Base-by-base conservation (phyloP, 352 stramenopile genomes). In the Pythium guiyangense region DNA sequence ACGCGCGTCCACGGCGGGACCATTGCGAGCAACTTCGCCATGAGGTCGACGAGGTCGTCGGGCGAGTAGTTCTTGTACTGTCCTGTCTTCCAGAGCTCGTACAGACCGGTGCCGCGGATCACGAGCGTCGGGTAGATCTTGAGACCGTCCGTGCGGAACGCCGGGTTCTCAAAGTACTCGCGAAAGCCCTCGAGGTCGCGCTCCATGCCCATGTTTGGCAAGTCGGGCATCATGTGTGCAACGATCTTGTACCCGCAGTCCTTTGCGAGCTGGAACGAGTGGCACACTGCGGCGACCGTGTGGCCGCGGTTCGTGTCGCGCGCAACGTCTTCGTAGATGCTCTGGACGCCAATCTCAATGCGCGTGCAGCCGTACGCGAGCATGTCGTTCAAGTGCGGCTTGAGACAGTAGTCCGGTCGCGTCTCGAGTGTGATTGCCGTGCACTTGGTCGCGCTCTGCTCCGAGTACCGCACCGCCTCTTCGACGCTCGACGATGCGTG, bases 181-280 rank as follows among this genome's bases (percentile, higher is more conserved):
- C 79, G 74, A 70, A 98, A 98, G n/a, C 96, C 95, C 44, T 93
- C 76, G 25, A 98, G 71, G 70, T 99, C 96, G 8, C 96, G 76
- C 64, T 99, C 96, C 67, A 96, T 94, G n/a, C 79, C 96, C 80
- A 97, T 98, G 74, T 98, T 98, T 11, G 96, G 96, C 50, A 99
- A 66, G 69, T 99, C 96, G 0, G 96, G 96, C 96, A 99, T 99
- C 88, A 99, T 97, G 71, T 99, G 96, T 11, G 88, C 97, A 6
- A 98, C 95, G 35, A 99, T 96, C 78, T 99, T 99, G 80, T 98
- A 99, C 0, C 96, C 96, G 57, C 92, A 98, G 74, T 99, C 96
- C 67, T 98, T 98, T 11, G 79, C 67, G 27, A 90, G 61, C 51
- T 88, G 75, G 35, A 90, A 85, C 45, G 75, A 86, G 52, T 90